Base-by-base conservation (phyloP, 2,329 filamentous ascomycete species). In the Fusarium anthophilum region DNA sequence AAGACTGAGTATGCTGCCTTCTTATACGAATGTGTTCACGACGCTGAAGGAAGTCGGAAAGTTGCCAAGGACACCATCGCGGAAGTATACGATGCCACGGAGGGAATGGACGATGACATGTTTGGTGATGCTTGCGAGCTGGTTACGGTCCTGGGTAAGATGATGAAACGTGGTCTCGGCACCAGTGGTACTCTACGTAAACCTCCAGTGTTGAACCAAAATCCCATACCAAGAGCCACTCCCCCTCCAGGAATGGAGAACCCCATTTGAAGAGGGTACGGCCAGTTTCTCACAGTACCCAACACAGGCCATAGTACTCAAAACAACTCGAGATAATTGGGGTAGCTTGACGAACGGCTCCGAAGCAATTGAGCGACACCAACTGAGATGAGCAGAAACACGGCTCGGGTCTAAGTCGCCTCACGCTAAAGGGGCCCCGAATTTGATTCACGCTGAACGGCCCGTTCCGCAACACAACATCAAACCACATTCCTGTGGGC, bases 1-100 rank as follows among this genome's bases (percentile, higher is more conserved):
- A 96, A 96, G 78, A 92, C 97, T 2, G 96, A 99, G 81, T 97
- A 97, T 81, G 91, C 93, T 20, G 95, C 95, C 0, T 99, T 98
- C 80, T 85, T 98, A 2, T 98, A 96, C 85, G 96, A 98, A 80
- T 98, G 96, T 79, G 87, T 94, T 6, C 94, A 96, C 80, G 95
- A 98, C 77, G 87, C 89, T 53, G 91, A 95, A 28, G 90, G 87
- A 41, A 95, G 94, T 58, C 89, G 95, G 38, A 89, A 89, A 61
- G 83, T 98, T 20, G 96, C 96, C 17, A 92, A 94, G 78, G 88
- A 91, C 43, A 94, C 95, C 7, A 96, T 98, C 69, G 89, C 93
- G 47, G 94, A 98, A 77, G 96, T 98, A 2, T 98, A 98, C 80
- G 93, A 95, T 65, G 94, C 95, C 4, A 91, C 93, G 60, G 95